These are phyloP conservation scores for Fusarium sp. DNA, from an alignment of 2,329 filamentous ascomycete genomes.

Conservation along the genomic window DNA sequence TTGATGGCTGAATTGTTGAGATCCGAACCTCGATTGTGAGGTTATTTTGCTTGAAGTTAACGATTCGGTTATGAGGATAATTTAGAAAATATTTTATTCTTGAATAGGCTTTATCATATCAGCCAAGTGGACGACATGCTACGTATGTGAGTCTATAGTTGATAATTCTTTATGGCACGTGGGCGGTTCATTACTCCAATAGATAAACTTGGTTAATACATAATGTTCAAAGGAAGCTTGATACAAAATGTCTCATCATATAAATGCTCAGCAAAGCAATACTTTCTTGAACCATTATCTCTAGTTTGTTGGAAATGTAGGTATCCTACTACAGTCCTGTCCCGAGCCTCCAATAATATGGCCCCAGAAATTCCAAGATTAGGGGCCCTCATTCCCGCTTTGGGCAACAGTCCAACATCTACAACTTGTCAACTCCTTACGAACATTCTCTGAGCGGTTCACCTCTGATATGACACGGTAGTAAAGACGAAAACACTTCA, in stretches of 20 bases:
- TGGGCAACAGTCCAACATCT: constrained; percentile 14
- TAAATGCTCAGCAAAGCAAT: neutral
- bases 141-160: neutral
- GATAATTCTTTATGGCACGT: neutral
- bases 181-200: no score
- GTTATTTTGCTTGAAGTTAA: neutral
- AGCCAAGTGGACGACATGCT: neutral
- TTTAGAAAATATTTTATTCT: neutral
- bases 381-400: constrained; percentile 19
- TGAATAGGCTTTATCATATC: neutral
- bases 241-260: neutral
- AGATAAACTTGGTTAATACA: no score
- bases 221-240: neutral
- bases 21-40: neutral
- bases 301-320: neutral
- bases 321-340: neutral
- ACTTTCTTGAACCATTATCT: neutral
- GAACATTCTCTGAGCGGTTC: neutral
- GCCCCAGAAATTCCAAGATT: constrained; percentile 27
- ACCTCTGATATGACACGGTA: neutral
- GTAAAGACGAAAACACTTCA: neutral
- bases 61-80: neutral
- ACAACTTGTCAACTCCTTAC: constrained; percentile 22
- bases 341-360: neutral
- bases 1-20: neutral